phyloP scores from a whole-genome alignment of 2,329 filamentous ascomycete species.

The Aspergillus spinulosporus region DNA sequence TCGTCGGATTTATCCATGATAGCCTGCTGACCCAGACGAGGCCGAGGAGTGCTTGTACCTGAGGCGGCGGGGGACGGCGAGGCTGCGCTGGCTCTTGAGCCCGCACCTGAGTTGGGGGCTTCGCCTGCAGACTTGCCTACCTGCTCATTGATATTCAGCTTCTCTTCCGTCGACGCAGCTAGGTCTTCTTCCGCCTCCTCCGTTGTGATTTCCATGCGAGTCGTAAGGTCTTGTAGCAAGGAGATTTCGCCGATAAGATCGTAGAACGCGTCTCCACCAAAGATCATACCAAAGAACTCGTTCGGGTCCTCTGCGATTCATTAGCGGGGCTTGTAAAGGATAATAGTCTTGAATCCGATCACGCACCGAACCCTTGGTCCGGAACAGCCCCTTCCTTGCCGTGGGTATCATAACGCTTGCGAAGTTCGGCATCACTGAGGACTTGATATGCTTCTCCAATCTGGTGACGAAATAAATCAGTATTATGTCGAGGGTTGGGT shows the following conservation, averaged over 20 bases:
- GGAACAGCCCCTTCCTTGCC: slow-evolving; percentile 94
- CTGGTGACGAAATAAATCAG: slow-evolving; percentile 34
- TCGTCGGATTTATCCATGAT: slow-evolving; percentile 88
- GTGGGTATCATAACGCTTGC: slow-evolving; percentile 92
- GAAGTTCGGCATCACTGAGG: slow-evolving; percentile 80
- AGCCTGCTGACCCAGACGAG: slow-evolving; percentile 72
- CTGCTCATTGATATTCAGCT: slow-evolving; percentile 48
- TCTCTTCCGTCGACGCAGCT: slow-evolving; percentile 54
- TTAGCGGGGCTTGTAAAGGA: not conserved
- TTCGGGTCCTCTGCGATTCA: slow-evolving; percentile 71
- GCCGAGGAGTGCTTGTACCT: slow-evolving; percentile 51
- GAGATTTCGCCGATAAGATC: slow-evolving; percentile 98
- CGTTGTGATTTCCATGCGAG: slow-evolving; percentile 98
- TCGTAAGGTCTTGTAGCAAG: slow-evolving; percentile 96
- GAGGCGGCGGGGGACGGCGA: slow-evolving; percentile 29
- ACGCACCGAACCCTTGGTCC: slow-evolving; percentile 77
- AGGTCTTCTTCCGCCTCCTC: slow-evolving; percentile 69
- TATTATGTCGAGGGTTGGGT: slow-evolving; percentile 6
- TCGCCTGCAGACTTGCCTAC: slow-evolving; percentile 42
- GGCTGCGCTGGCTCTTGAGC: slow-evolving; percentile 27
- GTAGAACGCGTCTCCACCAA: slow-evolving; percentile 91
- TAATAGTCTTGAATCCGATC: not conserved
- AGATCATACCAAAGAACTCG: slow-evolving; percentile 98
- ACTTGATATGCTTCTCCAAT: slow-evolving; percentile 73
- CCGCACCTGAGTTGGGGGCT: slow-evolving; percentile 28